A percentile compares a stretch with the other conserved stretches of the same genome.
Conservation (phyloP, 2,329 filamentous ascomycete genomes). For the Pestalotiopsis sp. region DNA sequence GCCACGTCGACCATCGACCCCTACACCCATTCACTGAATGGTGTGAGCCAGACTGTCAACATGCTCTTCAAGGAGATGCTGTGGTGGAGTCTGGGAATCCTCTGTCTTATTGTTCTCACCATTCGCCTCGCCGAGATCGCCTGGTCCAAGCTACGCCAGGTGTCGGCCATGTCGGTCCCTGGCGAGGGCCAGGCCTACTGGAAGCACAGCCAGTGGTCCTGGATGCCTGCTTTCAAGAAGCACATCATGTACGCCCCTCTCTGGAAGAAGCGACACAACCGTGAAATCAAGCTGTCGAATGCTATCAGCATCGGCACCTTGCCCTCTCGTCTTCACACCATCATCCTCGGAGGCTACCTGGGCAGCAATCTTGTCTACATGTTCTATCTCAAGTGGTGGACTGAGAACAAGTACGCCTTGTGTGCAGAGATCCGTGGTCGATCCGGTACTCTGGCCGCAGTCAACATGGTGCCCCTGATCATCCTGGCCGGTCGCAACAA, state of each 20-base stretch:
- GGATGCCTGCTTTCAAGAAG: conserved; percentile 66
- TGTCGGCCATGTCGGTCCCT: conserved; percentile 58
- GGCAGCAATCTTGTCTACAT: conserved; percentile 66
- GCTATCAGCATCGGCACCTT: conserved; percentile 62
- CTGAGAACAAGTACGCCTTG: conserved; percentile 62
- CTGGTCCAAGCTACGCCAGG: conserved; percentile 60
- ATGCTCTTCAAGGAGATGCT: conserved; percentile 58
- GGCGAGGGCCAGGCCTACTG: conserved; percentile 61
- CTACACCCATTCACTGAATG: conserved; percentile 59
- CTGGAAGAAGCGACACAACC: conserved; percentile 67
- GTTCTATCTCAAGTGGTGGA: conserved; percentile 62
- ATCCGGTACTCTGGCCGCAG: conserved; percentile 78
- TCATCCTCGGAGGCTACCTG: conserved; percentile 60
- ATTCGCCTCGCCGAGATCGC: conserved; percentile 57
- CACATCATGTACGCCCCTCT: conserved; percentile 66
- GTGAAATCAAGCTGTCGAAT: conserved; percentile 64
- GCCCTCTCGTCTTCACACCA: conserved; percentile 64
- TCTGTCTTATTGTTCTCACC: conserved; percentile 55
- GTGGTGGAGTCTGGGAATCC: conserved; percentile 63
- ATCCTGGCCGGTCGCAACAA: conserved; percentile 93
- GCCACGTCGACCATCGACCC: conserved; percentile 53
- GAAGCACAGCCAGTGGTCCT: conserved; percentile 58
- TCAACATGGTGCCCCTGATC: conserved; percentile 92
- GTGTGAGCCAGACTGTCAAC: conserved; percentile 63
- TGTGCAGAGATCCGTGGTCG: conserved; percentile 84